Evolutionary conservation across 2,329 filamentous ascomycete genomes (phyloP).

Genomic region (Hypoxylon sp.): DNA sequence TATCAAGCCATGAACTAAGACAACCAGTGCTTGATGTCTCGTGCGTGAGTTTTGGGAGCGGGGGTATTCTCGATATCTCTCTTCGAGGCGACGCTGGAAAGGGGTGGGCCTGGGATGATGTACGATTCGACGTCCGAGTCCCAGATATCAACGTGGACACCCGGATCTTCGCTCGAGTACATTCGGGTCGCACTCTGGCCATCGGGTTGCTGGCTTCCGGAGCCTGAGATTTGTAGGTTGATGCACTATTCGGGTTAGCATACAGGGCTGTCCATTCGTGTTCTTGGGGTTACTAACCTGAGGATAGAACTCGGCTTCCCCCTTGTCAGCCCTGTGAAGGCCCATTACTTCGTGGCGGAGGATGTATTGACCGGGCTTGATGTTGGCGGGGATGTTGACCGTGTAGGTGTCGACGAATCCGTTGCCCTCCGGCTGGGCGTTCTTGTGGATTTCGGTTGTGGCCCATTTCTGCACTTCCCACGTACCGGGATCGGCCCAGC

Average conservation of each 20-base stretch:
- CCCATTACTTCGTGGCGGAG: constrained; percentile 47
- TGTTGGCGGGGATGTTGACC: constrained; percentile 44
- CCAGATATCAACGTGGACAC: constrained; percentile 39
- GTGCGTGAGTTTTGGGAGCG: constrained; percentile 15
- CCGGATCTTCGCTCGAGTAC: constrained; percentile 39
- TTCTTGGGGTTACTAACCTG: constrained; percentile 33
- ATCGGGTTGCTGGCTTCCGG: constrained; percentile 33
- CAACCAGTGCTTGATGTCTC: constrained; percentile 13
- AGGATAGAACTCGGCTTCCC: constrained; percentile 44
- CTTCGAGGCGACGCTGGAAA: constrained; percentile 21
- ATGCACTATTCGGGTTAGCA: constrained; percentile 39
- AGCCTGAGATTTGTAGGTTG: constrained; percentile 43
- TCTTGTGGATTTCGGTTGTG: constrained; percentile 57
- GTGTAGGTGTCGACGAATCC: constrained; percentile 57
- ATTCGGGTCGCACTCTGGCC: constrained; percentile 33
- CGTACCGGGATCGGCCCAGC: constrained; percentile 51
- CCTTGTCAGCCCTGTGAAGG: constrained; percentile 43
- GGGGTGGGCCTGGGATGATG: constrained; percentile 34
- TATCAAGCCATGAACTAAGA: not conserved
- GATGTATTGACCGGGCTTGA: constrained; percentile 49
- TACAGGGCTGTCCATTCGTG: not conserved
- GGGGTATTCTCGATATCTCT: not conserved
- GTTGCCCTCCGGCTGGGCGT: constrained; percentile 59
- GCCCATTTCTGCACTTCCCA: constrained; percentile 59
- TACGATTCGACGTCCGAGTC: constrained; percentile 38